Conservation (phyloP, 2,329 filamentous ascomycete species). For the Diaporthe amygdali region DNA sequence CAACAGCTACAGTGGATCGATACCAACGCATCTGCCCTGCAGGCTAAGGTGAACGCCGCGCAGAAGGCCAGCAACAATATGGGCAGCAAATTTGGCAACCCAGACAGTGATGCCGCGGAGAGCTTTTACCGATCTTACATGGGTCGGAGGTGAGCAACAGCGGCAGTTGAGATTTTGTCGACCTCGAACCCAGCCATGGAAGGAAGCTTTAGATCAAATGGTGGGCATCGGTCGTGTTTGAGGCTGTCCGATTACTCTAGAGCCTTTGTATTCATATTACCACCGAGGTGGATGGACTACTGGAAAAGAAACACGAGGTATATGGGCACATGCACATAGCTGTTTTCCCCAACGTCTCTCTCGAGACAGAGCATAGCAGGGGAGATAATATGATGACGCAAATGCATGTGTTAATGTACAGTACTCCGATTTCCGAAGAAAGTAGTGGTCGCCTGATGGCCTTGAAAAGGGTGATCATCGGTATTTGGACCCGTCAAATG, state of each 20-base stretch:
- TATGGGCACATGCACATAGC: slow-evolving; percentile 1
- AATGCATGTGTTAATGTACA: slow-evolving; percentile 44
- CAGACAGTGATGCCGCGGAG: slow-evolving; percentile 76
- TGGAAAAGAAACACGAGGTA: not conserved
- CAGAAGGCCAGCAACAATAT: slow-evolving; percentile 77
- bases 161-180: not conserved
- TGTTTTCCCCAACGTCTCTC: not conserved
- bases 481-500: not conserved
- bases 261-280: not conserved
- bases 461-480: not conserved
- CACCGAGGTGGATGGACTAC: not conserved
- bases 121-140: slow-evolving; percentile 92
- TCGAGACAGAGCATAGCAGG: slow-evolving; percentile 22
- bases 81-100: slow-evolving; percentile 60
- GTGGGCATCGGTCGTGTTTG: no score
- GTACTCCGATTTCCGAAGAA: not conserved
- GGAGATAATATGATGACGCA: slow-evolving; percentile 5
- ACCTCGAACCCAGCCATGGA: not conserved
- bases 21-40: slow-evolving; percentile 78
- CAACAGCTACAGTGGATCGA: slow-evolving; percentile 94
- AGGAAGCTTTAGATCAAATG: not conserved
- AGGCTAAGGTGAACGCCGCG: slow-evolving; percentile 80
- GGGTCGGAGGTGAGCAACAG: slow-evolving; percentile 64
- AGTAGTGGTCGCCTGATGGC: slow-evolving; percentile 27
- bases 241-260: not conserved